A percentile compares a stretch with the other conserved stretches of the same genome.
Conservation (phyloP, 345 rosid genomes). For the Adansonia digitata region DNA sequence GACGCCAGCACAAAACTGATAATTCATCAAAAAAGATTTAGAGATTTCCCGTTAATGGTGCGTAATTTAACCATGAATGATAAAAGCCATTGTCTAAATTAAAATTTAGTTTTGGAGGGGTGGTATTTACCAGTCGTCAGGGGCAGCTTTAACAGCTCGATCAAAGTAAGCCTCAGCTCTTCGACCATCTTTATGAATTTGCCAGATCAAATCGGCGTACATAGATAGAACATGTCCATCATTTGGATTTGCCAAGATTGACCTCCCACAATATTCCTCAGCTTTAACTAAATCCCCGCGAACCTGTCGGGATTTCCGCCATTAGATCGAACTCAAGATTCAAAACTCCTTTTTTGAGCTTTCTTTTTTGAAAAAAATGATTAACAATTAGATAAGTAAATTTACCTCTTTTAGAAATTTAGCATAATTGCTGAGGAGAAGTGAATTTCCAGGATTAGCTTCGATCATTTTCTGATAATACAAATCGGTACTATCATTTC, state of each 20-base stretch:
- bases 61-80: neutral
- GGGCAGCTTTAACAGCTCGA: conserved; percentile 77
- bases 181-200: conserved; percentile 51
- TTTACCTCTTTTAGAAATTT: conserved; percentile 83
- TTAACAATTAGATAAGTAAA: neutral
- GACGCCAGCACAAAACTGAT: conserved; percentile 85
- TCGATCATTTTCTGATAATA: conserved; percentile 79
- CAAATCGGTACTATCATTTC: conserved; percentile 43
- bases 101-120: neutral
- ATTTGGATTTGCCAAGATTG: conserved; percentile 53
- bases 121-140: conserved; percentile 65
- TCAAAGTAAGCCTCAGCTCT: conserved; percentile 75
- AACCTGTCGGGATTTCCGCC: conserved; percentile 37
- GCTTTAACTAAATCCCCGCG: conserved; percentile 58
- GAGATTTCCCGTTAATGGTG: neutral
- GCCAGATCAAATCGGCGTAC: conserved; percentile 86
- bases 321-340: neutral
- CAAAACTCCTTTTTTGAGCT: neutral
- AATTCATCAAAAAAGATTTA: neutral
- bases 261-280: conserved; percentile 81
- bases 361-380: neutral
- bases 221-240: conserved; percentile 74
- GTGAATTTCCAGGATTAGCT: conserved; percentile 74
- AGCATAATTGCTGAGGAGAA: conserved; percentile 82
- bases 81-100: neutral